Evolutionary conservation across 352 stramenopile genomes (phyloP).

Genomic region (Peronospora tabacina): DNA sequence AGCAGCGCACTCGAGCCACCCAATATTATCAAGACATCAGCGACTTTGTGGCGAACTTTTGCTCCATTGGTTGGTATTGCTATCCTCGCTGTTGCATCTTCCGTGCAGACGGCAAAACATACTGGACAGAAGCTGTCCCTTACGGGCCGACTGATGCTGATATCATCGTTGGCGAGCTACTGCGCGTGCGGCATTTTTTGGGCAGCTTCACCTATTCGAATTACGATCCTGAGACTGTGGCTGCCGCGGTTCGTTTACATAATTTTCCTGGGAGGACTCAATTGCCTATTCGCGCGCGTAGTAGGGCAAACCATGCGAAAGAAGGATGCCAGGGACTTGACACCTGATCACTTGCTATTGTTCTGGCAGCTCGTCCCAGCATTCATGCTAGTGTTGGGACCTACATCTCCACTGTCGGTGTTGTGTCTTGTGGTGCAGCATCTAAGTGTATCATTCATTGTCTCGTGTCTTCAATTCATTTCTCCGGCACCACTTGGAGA

Average conservation of each 20-base stretch:
- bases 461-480: slow-evolving; percentile 11
- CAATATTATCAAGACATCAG: slow-evolving; percentile 62
- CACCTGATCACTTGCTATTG: slow-evolving; percentile 26
- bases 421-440: slow-evolving; percentile 38
- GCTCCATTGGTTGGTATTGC: slow-evolving; percentile 22
- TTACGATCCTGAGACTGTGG: slow-evolving; percentile 41
- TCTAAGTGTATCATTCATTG: slow-evolving; percentile 38
- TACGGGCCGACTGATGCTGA: slow-evolving; percentile 14
- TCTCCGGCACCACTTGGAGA: slow-evolving; percentile 1
- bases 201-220: slow-evolving; percentile 31
- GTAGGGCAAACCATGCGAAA: slow-evolving; percentile 6
- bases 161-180: slow-evolving; percentile 21
- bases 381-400: slow-evolving; percentile 59
- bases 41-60: slow-evolving; percentile 34
- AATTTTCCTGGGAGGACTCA: slow-evolving; percentile 20
- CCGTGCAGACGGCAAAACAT: slow-evolving; percentile 4
- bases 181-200: slow-evolving; percentile 43
- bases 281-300: slow-evolving; percentile 9
- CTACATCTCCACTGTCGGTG: slow-evolving; percentile 51
- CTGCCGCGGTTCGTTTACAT: slow-evolving; percentile 52
- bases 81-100: slow-evolving; percentile 17
- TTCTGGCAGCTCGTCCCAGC: slow-evolving; percentile 38
- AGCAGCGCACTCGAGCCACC: slow-evolving; percentile 41
- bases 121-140: slow-evolving; percentile 11
- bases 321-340: neutral